A percentile compares a stretch with the other conserved stretches of the same genome.
phyloP scores from a whole-genome alignment of 78 protist genomes.

The Planoprotostelium fungivorum region DNA sequence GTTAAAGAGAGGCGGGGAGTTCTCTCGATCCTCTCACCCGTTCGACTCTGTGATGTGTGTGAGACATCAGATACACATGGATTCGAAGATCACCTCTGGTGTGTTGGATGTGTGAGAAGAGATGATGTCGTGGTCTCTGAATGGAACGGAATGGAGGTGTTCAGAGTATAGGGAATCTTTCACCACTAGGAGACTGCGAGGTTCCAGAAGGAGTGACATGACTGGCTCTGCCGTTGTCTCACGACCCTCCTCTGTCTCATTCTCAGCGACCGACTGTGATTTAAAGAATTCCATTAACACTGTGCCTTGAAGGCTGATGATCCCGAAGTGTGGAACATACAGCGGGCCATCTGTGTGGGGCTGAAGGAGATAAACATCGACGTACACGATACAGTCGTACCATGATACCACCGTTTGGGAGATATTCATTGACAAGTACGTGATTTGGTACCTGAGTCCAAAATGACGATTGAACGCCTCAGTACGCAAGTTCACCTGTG shows the following conservation, averaged over 20 bases:
- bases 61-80: neutral
- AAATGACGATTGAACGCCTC: neutral
- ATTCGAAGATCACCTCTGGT: neutral
- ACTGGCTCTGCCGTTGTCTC: neutral
- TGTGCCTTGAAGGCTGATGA: neutral
- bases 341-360: constrained; percentile 63
- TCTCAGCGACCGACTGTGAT: neutral
- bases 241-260: neutral
- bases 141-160: neutral
- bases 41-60: neutral
- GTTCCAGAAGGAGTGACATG: neutral
- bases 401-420: constrained; percentile 33
- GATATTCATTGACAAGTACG: constrained; percentile 38
- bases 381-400: neutral
- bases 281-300: neutral
- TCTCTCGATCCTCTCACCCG: neutral
- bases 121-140: neutral
- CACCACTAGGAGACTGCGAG: neutral
- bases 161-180: neutral
- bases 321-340: constrained; percentile 6
- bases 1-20: neutral
- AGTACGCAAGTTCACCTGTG: neutral
- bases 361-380: neutral
- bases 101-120: neutral
- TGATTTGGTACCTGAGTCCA: constrained; percentile 31